Conservation (phyloP, 345 rosid species). For the Gynandropsis gynandra region DNA sequence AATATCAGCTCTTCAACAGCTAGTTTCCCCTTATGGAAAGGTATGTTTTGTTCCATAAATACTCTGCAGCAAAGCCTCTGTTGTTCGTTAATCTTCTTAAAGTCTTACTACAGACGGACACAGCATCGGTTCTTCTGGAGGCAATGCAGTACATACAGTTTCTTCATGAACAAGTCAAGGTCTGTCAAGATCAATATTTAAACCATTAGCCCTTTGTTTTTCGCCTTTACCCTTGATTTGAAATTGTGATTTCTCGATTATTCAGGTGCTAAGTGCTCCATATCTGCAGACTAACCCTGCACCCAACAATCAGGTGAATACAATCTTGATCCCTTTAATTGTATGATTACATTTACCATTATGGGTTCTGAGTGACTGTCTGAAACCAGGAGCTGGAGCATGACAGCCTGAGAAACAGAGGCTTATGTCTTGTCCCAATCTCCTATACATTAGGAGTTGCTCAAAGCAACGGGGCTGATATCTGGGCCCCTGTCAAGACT, state of each 20-base stretch:
- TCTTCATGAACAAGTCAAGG: slow-evolving; percentile 98
- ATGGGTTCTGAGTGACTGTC: too few relatives aligned
- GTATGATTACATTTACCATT: neutral
- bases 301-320: slow-evolving; percentile 47
- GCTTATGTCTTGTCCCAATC: slow-evolving; percentile 80
- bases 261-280: slow-evolving; percentile 87
- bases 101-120: slow-evolving; percentile 62
- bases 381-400: slow-evolving; percentile 29
- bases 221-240: neutral
- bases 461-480: slow-evolving; percentile 87
- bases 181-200: slow-evolving; percentile 23
- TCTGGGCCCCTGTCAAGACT: slow-evolving; percentile 92
- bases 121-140: slow-evolving; percentile 88
- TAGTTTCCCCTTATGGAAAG: slow-evolving; percentile 97
- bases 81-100: slow-evolving; percentile 15
- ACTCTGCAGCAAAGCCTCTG: too few relatives aligned
- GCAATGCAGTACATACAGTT: slow-evolving; percentile 83
- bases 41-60: too few relatives aligned
- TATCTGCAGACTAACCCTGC: slow-evolving; percentile 60
- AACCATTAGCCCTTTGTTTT: neutral
- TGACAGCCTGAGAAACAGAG: slow-evolving; percentile 60
- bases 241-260: slow-evolving; percentile 18
- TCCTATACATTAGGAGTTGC: slow-evolving; percentile 69
- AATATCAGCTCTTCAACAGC: slow-evolving; percentile 79
- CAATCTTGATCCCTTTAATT: slow-evolving; percentile 1